Evolutionary conservation across 177 flowering plant species (phyloP), one percentile per base, ranked within the genome.

Genomic region (Tripterygium wilfordii): DNA sequence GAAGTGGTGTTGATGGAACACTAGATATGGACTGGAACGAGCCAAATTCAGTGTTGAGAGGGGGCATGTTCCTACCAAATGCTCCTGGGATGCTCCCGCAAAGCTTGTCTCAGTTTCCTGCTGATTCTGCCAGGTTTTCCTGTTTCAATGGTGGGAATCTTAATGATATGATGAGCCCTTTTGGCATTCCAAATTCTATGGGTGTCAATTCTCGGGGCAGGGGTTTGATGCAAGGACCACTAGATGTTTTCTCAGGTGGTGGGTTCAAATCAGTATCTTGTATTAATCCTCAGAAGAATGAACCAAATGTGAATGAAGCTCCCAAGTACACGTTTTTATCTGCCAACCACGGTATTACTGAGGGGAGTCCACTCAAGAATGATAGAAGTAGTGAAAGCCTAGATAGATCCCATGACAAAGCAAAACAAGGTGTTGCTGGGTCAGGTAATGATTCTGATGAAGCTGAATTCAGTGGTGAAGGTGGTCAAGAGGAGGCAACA

Each of bases 81-180:
- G 65, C 58, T 17, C 51, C 69, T 18, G 83, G 77, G 8, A 60
- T 76, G 58, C 53, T 74, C 26, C 90, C 86, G 9, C 92, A 72
- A 51, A 69, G 78, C 63, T 66, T 88, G 24, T 63, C 88, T 38
- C 90, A 91, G 45, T 68, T 88, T 35, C 88, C 96, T 6, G 65
- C 94, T 33, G 97, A 92, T 68, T 82, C 91, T 13, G 96, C 96
- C 8, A 71, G 91, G 66, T 82, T 74, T 48, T 92, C 98, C 1
- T 74, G 84, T 61, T 89, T 89, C 59, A 72, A 56, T 58, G 78
- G 74, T 46, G 91, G 87, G 36, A 79, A 60, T 74, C 75, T 83
- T 50, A 52, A 63, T 69, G 85, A 77, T 49, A 61, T 80, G 62
- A 49, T 69, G 68, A 80, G 67, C 59, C 78, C 83, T 35, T 70